A percentile compares a stretch with the other conserved stretches of the same genome.
phyloP scores from a whole-genome alignment of 1,284 basidiomycete genomes.

The Leccinum subrobustum region DNA sequence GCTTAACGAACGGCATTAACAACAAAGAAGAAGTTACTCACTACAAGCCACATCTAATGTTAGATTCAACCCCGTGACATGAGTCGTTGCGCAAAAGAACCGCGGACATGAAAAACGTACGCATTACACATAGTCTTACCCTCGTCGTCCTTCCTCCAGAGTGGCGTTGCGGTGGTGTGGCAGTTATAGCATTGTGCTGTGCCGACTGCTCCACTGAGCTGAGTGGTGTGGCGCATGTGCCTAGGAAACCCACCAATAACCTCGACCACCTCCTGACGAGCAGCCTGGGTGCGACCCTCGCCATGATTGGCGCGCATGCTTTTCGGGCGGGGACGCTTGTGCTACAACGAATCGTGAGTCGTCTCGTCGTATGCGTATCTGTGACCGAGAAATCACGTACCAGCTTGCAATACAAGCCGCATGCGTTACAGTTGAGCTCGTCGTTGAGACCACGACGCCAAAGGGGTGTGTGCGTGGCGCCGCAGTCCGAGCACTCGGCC shows the following conservation, averaged over 20 bases:
- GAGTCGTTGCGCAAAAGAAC: constrained; percentile 10
- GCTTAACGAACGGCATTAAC: too few relatives aligned
- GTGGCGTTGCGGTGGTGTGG: constrained; percentile 82
- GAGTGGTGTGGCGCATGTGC: constrained; percentile 22
- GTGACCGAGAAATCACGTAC: too few relatives aligned
- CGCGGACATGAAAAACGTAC: constrained; percentile 43
- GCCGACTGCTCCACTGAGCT: constrained; percentile 31
- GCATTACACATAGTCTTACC: constrained; percentile 92
- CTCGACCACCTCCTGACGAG: constrained; percentile 53
- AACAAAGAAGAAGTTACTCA: too few relatives aligned
- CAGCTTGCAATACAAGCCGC: too few relatives aligned
- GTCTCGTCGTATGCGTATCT: too few relatives aligned
- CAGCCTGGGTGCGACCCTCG: constrained; percentile 53
- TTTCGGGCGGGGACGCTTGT: constrained; percentile 37
- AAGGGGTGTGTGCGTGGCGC: constrained; percentile 65
- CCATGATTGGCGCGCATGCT: constrained; percentile 75
- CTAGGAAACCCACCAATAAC: constrained; percentile 46
- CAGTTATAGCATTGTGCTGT: constrained; percentile 85
- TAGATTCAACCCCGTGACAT: neutral
- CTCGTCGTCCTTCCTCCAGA: constrained; percentile 90
- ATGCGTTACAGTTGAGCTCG: too few relatives aligned
- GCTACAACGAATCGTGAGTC: too few relatives aligned
- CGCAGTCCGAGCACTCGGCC: constrained; percentile 45
- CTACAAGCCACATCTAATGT: too few relatives aligned
- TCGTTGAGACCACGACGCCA: too few relatives aligned